Evolutionary conservation across 2,329 filamentous ascomycete genomes (phyloP), one percentile per base, ranked within the genome.

Genomic region (Diatrype stigma): DNA sequence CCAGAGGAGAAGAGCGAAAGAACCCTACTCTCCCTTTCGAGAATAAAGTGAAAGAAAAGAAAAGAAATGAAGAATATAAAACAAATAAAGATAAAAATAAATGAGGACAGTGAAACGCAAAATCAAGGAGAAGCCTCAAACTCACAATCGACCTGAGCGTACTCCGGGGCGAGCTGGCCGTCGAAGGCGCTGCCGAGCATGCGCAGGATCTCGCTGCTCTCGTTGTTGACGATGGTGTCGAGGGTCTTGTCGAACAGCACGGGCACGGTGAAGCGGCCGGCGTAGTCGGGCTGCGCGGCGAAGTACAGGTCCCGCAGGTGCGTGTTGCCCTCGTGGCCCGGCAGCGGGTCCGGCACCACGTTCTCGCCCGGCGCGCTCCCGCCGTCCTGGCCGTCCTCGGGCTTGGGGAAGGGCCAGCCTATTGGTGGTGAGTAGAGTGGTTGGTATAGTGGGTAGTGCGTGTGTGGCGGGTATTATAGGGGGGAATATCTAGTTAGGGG

Each of bases 161-260:
- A 80, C 63, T 85, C 67, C 2, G 79, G 74, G 0, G 79, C 79
- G 22, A 92, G 67, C 34, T 89, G 65, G 56, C 81, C 79, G 67
- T 97, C 85, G 66, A 97, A 97, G 68, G 84, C 89, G 40, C 78
- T 79, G 66, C 89, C 89, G 55, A 96, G 76, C 89, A 96, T 96
- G 65, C 92, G 85, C 67, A 96, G 85, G 67, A 96, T 96, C 73
- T 96, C 92, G 59, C 86, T 85, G 69, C 87, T 90, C 78, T 96
- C 92, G 60, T 96, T 96, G 80, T 80, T 94, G 55, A 96, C 91
- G 63, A 96, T 95, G 32, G 75, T 81, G 62, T 85, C 80, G 48
- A 75, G 72, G 73, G 87, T 84, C 72, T 83, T 90, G 71, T 96
- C 90, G 73, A 87, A 95, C 50, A 96, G 77, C 3, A 90, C 87